Conservation (phyloP, 192 early-diverging fungal genomes). For the Coemansia sp. region DNA sequence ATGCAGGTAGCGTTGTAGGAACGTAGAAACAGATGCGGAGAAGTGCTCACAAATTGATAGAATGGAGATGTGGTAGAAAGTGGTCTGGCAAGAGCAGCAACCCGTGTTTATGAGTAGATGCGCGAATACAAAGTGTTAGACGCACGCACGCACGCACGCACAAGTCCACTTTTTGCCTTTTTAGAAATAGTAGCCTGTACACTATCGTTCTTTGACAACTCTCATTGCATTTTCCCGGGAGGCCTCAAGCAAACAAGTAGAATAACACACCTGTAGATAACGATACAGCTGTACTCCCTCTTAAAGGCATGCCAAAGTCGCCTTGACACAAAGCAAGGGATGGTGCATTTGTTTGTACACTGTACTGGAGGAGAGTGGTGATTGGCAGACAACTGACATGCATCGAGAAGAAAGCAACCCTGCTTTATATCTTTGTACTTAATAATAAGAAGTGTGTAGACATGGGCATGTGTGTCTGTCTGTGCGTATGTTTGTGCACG, state of each 20-base stretch:
- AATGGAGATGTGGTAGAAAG: background rate
- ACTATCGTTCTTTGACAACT: background rate
- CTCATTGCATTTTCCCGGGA: constrained; percentile 4
- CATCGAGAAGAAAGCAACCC: background rate
- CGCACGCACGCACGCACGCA: background rate
- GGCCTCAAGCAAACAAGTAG: background rate
- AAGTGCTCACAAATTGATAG: background rate
- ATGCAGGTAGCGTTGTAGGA: background rate
- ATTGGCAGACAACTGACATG: background rate
- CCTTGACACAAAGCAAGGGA: constrained; percentile 7
- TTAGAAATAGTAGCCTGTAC: background rate
- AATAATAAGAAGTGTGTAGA: background rate
- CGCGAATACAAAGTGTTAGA: background rate
- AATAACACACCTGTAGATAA: background rate
- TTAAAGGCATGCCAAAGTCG: background rate
- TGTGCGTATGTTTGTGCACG: constrained; percentile 1
- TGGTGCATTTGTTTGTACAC: background rate
- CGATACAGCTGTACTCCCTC: background rate
- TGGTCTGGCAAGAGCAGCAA: background rate
- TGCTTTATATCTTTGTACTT: background rate
- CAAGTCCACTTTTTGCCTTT: background rate
- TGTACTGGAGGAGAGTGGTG: background rate
- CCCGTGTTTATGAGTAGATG: background rate
- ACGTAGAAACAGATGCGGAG: background rate
- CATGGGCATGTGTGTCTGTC: background rate